Evolutionary conservation across 1,284 basidiomycete genomes (phyloP), one percentile per base, ranked within the genome.

Genomic region (Hemileia vastatrix): DNA sequence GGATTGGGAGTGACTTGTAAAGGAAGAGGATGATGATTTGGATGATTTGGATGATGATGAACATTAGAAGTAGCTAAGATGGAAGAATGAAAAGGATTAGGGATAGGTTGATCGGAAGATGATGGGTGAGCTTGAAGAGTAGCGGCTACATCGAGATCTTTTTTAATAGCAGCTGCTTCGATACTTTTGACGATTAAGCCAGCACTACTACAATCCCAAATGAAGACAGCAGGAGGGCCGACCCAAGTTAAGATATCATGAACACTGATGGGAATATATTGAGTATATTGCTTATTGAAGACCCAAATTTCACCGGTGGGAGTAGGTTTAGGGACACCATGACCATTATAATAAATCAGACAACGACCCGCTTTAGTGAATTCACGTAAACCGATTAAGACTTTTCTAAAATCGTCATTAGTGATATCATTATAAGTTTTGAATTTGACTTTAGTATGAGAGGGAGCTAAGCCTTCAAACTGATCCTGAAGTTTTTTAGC

Each of bases 161-260:
- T 63, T 27, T 50, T 45, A 1, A 15, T 21, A 6, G 53, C 23
- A 31, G 54, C 60, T 11, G 33, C 13, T 15, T 24, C 44, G 60
- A 63, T 36, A 27, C 33, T 43, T 31, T 55, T 21, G 21, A 63
- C 44, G 52, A 63, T 63, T n/a, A 55, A 54, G 33, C 60, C 60
- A n/a, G 60, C 60, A 44, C 56, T 63, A 49, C 56, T 63, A 44
- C 60, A 63, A 51, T 63, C 60, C 60, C 60, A 63, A 32, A 63
- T 63, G 54, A 63, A 63, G 3, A 63, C 48, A 19, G 31, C 52
- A 24, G 60, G 60, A 40, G 53, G 24, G 5, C 53, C 60, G 19
- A 55, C 60, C 60, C 60, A 63, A 19, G 52, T 48, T 13, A 63
- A 45, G 54, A 63, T 51, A 51, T 63, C 60, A 24, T 13, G 36